Conservation (phyloP, 2,329 filamentous ascomycete species). For the Penicillium frequentans region DNA sequence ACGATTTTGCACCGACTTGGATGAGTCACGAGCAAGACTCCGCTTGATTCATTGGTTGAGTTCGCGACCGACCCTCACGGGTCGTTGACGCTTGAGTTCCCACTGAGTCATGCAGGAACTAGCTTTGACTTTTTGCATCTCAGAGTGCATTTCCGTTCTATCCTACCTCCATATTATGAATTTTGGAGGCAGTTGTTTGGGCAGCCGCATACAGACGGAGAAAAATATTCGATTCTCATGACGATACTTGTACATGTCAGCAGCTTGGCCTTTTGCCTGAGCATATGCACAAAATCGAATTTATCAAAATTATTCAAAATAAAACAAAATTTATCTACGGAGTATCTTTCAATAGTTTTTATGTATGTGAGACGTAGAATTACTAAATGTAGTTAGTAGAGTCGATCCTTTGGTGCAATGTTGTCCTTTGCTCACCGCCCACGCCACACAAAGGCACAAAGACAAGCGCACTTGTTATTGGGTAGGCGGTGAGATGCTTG, state of each 20-base stretch:
- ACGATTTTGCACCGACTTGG: slow-evolving; percentile 18
- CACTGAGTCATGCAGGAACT: slow-evolving; percentile 9
- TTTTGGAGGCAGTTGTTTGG: not conserved
- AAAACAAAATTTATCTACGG: not conserved
- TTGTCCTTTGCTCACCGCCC: slow-evolving; percentile 22
- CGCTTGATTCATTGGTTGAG: slow-evolving; percentile 29
- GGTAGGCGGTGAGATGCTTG: slow-evolving; percentile 33
- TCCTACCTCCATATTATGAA: not conserved
- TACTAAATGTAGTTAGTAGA: not conserved
- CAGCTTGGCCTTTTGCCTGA: not conserved
- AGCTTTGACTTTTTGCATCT: not conserved
- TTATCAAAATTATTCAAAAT: not conserved
- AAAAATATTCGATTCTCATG: slow-evolving; percentile 10
- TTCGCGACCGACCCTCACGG: slow-evolving; percentile 31
- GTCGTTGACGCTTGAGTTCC: slow-evolving; percentile 41
- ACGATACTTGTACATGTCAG: not conserved
- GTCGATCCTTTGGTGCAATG: slow-evolving; percentile 3
- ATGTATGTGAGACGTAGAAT: not conserved
- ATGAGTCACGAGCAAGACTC: slow-evolving; percentile 18
- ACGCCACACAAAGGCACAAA: slow-evolving; percentile 4
- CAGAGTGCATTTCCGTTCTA: slow-evolving; percentile 16
- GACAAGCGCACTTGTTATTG: not conserved
- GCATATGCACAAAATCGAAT: slow-evolving; percentile 1
- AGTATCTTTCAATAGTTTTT: not conserved
- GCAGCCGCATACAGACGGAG: slow-evolving; percentile 8